A percentile compares a stretch with the other conserved stretches of the same genome.
Conservation (phyloP, 2,329 filamentous ascomycete species). For the Penicillium sp. region DNA sequence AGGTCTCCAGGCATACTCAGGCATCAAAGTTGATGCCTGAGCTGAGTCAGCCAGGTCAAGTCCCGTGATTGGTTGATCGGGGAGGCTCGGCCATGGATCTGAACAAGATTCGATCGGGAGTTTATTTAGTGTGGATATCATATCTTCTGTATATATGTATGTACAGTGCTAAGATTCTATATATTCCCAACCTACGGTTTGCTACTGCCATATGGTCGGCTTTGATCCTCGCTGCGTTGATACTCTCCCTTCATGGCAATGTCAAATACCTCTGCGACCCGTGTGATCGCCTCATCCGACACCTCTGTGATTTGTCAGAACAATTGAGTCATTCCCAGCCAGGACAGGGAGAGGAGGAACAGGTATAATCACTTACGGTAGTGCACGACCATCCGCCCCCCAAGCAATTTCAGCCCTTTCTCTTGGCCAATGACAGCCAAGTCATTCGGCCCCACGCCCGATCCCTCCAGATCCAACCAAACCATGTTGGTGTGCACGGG, state of each 20-base stretch:
- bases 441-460: conserved; percentile 57
- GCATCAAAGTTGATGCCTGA: background rate
- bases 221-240: conserved; percentile 36
- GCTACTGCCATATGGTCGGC: conserved; percentile 39
- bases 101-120: conserved; percentile 1
- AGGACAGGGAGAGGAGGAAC: background rate
- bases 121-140: too few species aligned
- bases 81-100: background rate
- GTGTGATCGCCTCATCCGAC: conserved; percentile 64
- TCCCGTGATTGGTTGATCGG: background rate
- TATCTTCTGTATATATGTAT: background rate
- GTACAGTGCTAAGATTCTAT: background rate
- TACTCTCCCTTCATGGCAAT: conserved; percentile 38
- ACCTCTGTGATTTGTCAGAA: conserved; percentile 56
- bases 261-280: conserved; percentile 61
- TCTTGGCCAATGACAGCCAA: conserved; percentile 60
- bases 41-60: background rate
- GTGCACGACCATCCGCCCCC: conserved; percentile 68
- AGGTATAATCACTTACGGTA: conserved; percentile 55
- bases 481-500: conserved; percentile 91
- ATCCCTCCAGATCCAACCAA: conserved; percentile 74
- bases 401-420: conserved; percentile 61
- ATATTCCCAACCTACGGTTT: conserved; percentile 10
- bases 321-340: conserved; percentile 1
- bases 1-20: background rate